These are phyloP conservation scores for Metarhizium guizhouense DNA, from an alignment of 2,329 filamentous ascomycete species.

Conservation along the genomic window DNA sequence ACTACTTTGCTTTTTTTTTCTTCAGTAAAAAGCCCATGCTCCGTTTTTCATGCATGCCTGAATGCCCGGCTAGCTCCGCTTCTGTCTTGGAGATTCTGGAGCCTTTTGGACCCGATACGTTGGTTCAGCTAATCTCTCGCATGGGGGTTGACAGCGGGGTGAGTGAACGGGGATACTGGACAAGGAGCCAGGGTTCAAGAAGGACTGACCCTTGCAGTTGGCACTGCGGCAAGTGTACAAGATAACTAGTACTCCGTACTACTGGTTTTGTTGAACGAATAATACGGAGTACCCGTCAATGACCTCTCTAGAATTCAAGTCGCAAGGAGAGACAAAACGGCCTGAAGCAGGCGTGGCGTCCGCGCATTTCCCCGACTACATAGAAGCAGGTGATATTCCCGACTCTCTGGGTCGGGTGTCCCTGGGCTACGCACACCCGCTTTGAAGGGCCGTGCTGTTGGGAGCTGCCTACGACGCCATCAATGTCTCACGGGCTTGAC, in stretches of 20 bases:
- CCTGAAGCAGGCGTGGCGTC: neutral
- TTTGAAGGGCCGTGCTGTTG: neutral
- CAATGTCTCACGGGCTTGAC: neutral
- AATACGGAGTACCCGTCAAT: neutral
- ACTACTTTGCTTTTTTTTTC: neutral
- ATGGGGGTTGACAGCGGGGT: slow-evolving; percentile 1
- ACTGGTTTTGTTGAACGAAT: too few relatives aligned
- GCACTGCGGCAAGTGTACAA: neutral
- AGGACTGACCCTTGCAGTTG: neutral
- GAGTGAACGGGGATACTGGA: neutral
- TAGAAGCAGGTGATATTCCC: slow-evolving; percentile 3
- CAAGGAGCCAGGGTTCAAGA: neutral
- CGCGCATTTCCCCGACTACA: neutral
- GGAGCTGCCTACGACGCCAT: neutral
- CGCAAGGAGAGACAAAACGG: neutral
- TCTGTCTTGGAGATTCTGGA: neutral
- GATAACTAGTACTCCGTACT: neutral
- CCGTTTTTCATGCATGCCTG: neutral
- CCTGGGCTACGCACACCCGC: neutral
- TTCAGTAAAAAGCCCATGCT: neutral
- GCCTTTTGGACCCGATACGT: slow-evolving; percentile 9
- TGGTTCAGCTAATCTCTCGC: slow-evolving; percentile 10
- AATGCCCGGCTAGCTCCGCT: neutral
- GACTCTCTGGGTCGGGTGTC: slow-evolving; percentile 6
- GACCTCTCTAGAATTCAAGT: neutral